A percentile compares a stretch with the other conserved stretches of the same genome.
Conservation (phyloP, 1,284 basidiomycete genomes). For the Tilletia horrida region DNA sequence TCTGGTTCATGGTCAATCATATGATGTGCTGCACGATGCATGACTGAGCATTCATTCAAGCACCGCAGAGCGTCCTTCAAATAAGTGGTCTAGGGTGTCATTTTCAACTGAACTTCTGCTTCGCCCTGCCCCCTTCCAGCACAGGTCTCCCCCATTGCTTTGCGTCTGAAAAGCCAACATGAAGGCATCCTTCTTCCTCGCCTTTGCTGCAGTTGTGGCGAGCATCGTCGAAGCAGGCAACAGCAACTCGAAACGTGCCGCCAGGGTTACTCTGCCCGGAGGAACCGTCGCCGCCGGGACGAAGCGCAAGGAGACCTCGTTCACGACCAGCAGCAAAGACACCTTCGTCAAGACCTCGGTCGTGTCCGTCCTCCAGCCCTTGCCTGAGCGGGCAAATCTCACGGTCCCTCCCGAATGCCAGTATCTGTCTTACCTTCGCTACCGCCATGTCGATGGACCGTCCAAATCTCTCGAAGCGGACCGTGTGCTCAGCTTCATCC, state of each 20-base stretch:
- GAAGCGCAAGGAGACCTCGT: slow-evolving; percentile 5
- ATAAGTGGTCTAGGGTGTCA: too few relatives aligned
- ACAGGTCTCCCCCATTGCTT: background rate
- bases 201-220: background rate
- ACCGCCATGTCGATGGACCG: slow-evolving; percentile 18
- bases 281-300: slow-evolving; percentile 15
- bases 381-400: background rate
- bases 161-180: background rate
- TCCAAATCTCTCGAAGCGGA: slow-evolving; percentile 18
- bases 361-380: slow-evolving; percentile 16
- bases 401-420: slow-evolving; percentile 17
- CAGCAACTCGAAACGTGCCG: slow-evolving; percentile 1
- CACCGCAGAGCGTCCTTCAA: too few relatives aligned
- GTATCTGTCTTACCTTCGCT: slow-evolving; percentile 20
- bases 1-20: too few relatives aligned
- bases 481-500: slow-evolving; percentile 21
- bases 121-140: background rate
- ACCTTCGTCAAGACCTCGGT: slow-evolving; percentile 18
- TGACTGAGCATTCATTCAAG: too few relatives aligned
- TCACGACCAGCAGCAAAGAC: slow-evolving; percentile 10
- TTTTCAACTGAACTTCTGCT: too few relatives aligned
- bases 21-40: too few relatives aligned
- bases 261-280: background rate
- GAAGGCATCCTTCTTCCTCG: background rate
- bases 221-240: background rate